Conservation (phyloP, 1,284 basidiomycete species). For the Malassezia arunalokei region DNA sequence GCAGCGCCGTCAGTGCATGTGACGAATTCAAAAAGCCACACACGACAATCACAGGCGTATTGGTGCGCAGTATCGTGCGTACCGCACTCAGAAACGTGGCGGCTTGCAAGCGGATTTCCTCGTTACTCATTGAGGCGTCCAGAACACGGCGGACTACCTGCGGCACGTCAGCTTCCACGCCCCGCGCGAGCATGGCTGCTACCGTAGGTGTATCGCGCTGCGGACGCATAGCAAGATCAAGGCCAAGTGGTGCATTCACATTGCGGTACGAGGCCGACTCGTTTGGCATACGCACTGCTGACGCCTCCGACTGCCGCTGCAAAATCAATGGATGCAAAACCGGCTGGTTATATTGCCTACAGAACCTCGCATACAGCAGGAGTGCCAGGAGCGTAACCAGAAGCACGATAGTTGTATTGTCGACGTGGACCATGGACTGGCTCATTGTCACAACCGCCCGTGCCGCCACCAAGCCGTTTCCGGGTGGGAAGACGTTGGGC, state of each 20-base stretch:
- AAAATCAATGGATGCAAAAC: conserved; percentile 43
- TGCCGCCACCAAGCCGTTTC: no score
- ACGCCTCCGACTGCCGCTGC: conserved; percentile 37
- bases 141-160: conserved; percentile 18
- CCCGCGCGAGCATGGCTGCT: conserved; percentile 21
- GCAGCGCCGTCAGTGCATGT: neutral
- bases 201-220: conserved; percentile 27
- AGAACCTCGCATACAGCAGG: conserved; percentile 1
- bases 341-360: conserved; percentile 20
- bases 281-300: conserved; percentile 23
- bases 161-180: conserved; percentile 17
- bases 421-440: neutral
- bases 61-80: conserved; percentile 19
- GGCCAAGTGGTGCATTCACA: conserved; percentile 39
- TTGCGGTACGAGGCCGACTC: conserved; percentile 43
- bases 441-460: neutral
- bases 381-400: neutral
- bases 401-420: conserved; percentile 1
- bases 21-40: conserved; percentile 5
- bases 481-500: no score
- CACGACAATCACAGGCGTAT: conserved; percentile 10
- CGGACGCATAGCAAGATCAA: conserved; percentile 32
- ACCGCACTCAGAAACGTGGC: conserved; percentile 26
- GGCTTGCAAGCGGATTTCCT: conserved; percentile 21
- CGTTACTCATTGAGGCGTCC: conserved; percentile 18